A percentile compares a stretch with the other conserved stretches of the same genome.
These are phyloP conservation scores for Gossypium rotundifolium DNA, from an alignment of 345 rosid genomes.

Conservation along the genomic window DNA sequence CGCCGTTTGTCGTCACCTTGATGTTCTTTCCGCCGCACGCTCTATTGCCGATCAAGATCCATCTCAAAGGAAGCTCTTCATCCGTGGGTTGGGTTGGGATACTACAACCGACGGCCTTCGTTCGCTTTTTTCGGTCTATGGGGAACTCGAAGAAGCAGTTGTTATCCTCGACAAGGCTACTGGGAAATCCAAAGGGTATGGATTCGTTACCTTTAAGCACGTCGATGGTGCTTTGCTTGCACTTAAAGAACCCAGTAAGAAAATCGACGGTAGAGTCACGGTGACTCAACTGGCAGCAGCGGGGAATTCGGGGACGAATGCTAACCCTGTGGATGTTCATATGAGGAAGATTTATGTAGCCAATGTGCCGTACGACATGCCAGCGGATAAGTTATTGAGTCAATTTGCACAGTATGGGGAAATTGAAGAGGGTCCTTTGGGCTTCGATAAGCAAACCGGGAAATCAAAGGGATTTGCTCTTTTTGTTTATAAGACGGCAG, in stretches of 20 bases:
- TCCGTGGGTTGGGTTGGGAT: constrained; percentile 1
- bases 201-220: constrained; percentile 2
- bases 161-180: neutral
- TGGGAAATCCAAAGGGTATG: constrained; percentile 2
- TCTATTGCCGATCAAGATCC: constrained; percentile 1
- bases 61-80: neutral
- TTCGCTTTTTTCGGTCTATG: neutral
- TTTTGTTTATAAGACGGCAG: neutral
- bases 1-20: neutral
- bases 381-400: neutral
- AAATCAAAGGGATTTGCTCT: neutral
- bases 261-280: constrained; percentile 4
- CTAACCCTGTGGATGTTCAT: constrained; percentile 1
- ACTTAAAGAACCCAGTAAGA: neutral
- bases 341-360: constrained; percentile 1
- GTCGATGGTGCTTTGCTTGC: constrained; percentile 8
- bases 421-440: constrained; percentile 3
- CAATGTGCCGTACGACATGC: neutral
- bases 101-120: neutral
- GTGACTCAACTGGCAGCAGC: neutral
- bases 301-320: neutral
- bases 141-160: neutral
- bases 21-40: neutral
- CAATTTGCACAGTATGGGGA: neutral
- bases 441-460: neutral